phyloP scores from a whole-genome alignment of 495 filamentous ascomycete species.

The Podospora appendiculata region DNA sequence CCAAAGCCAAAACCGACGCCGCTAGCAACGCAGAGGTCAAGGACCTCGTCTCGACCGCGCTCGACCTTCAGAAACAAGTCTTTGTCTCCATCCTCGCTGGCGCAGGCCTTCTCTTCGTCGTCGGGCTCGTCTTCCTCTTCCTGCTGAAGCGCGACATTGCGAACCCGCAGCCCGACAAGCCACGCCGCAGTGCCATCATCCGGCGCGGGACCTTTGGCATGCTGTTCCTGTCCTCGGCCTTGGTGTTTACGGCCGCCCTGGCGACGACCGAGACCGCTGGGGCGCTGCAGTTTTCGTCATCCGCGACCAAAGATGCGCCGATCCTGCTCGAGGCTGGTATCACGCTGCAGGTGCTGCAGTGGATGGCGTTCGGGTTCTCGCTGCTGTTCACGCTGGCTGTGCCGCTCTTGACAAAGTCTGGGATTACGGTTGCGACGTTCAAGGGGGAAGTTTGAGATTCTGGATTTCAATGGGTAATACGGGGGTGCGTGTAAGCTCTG shows the following conservation, averaged over 20 bases:
- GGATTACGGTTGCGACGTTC: background rate
- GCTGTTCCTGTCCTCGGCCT: conserved; percentile 13
- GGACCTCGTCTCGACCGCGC: conserved; percentile 15
- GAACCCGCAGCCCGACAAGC: conserved; percentile 6
- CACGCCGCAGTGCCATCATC: conserved; percentile 9
- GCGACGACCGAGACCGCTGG: conserved; percentile 17
- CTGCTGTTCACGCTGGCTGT: conserved; percentile 15
- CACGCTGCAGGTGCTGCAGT: conserved; percentile 27
- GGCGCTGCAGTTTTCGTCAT: conserved; percentile 12
- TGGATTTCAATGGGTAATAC: too few species aligned
- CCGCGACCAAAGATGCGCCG: conserved; percentile 1
- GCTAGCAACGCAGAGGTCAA: background rate
- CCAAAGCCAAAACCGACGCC: background rate
- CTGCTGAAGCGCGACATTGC: conserved; percentile 11
- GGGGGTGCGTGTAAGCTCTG: too few species aligned
- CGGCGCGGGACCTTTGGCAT: conserved; percentile 14
- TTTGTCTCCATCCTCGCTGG: conserved; percentile 17
- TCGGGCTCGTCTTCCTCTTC: conserved; percentile 24
- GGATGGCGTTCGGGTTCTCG: conserved; percentile 23
- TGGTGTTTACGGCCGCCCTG: conserved; percentile 16
- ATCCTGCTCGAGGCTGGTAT: conserved; percentile 16
- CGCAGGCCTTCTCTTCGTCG: conserved; percentile 14
- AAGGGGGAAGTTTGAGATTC: too few species aligned
- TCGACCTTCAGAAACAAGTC: conserved; percentile 16
- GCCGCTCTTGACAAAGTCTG: conserved; percentile 3